Base-by-base conservation (phyloP, 306 rosid species). In the Begonia fuchsioides region DNA sequence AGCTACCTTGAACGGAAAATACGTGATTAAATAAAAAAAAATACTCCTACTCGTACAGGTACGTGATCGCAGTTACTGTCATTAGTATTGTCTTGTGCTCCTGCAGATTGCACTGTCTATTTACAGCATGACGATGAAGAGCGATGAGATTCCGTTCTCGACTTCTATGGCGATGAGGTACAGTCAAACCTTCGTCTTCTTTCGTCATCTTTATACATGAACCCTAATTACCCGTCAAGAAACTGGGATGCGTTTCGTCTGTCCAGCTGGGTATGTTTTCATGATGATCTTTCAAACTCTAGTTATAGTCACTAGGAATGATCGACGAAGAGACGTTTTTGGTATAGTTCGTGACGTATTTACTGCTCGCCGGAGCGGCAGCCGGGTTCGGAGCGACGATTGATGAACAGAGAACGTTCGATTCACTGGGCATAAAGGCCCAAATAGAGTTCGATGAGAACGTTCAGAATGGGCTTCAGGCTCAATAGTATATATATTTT, bases 131-230 rank as follows among this genome's bases (percentile, higher is more conserved):
- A 17, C 71, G 3, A 49, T 58, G 8, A 61, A 47, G 0, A 66
- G 74, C 8, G 43, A 65, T 5, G 55, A 44, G 43, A 60, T 65
- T 48, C 50, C 61, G 38, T 14, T 71, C 53, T 81, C 52, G 76
- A 79, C 39, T 85, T 85, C 62, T 81, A 53, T 41, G 84, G 87
- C 19, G 93, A 78, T 52, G 74, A 78, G 87, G 95, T 85, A 57
- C 48, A 49, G 35, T 26, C 35, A 26, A 3, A 26, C 35, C 35
- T 26, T 26, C 35, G 35, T 26, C 35, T 26, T 26, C 35, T 26
- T 26, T 26, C 35, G 5, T 26, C 8, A 4, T 26, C 35, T 26
- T 26, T 26, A 26, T 8, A 26, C 35, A 26, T 26, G n/a, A 26
- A 26, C 35, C 35, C 35, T 26, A 26, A 5, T 26, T n/a, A n/a